Percentiles rank a stretch among this genome's conserved stretches.
These are phyloP conservation scores for Pelargonium myrrhifolium DNA, from an alignment of 441 rosid genomes.

Conservation along the genomic window DNA sequence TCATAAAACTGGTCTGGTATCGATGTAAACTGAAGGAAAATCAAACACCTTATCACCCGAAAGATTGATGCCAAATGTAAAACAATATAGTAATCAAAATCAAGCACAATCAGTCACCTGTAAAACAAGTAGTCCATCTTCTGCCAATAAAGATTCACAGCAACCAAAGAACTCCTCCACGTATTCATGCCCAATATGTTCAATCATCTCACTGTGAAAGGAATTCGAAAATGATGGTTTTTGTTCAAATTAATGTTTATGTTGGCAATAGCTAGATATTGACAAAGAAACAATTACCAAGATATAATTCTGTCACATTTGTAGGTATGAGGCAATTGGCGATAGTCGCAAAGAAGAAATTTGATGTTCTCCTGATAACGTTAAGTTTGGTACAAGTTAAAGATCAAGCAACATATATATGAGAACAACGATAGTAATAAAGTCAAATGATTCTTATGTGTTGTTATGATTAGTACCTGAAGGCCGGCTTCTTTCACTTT, in stretches of 20 bases:
- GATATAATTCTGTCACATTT: constrained; percentile 74
- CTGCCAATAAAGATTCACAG: constrained; percentile 62
- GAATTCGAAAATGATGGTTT: background rate
- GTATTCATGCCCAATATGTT: constrained; percentile 72
- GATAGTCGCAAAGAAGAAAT: constrained; percentile 33
- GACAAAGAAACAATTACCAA: constrained; percentile 32
- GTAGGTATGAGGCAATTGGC: constrained; percentile 37
- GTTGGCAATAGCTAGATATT: background rate
- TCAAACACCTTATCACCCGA: background rate
- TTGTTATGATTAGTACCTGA: constrained; percentile 47
- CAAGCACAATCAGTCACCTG: no score
- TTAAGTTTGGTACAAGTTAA: no score
- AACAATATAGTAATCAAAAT: no score
- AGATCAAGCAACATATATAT: no score
- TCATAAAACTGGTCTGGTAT: constrained; percentile 87
- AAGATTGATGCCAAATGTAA: no score
- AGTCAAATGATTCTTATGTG: no score
- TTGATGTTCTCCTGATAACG: background rate
- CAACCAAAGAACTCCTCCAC: constrained; percentile 65
- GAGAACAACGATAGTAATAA: background rate
- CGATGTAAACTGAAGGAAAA: background rate
- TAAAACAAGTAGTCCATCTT: constrained; percentile 62
- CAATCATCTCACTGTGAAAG: constrained; percentile 66
- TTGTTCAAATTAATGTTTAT: background rate
- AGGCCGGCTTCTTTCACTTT: constrained; percentile 77